These are phyloP conservation scores for Decorospora gaudefroyi DNA, from an alignment of 2,329 filamentous ascomycete species.

Conservation along the genomic window DNA sequence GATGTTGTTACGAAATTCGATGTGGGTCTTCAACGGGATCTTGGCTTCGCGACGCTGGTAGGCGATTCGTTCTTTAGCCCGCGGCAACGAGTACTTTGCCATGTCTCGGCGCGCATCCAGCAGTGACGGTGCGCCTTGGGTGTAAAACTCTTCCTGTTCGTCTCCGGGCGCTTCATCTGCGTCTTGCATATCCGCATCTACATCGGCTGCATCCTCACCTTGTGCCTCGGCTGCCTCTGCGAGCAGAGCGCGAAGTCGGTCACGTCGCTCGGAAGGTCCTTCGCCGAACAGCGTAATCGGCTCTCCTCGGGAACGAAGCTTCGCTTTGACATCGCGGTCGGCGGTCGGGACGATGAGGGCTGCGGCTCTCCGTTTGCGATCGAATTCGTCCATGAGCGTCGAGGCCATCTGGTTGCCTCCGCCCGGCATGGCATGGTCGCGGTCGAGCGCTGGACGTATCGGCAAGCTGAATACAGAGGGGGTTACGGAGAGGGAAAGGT, in stretches of 20 bases:
- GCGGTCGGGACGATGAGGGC: slow-evolving; percentile 92
- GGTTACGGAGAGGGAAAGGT: no score
- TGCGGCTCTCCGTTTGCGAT: slow-evolving; percentile 85
- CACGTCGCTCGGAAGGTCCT: slow-evolving; percentile 80
- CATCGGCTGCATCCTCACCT: slow-evolving; percentile 55
- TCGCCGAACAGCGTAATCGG: slow-evolving; percentile 95
- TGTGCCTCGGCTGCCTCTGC: slow-evolving; percentile 70
- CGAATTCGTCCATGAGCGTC: slow-evolving; percentile 83
- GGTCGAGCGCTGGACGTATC: slow-evolving; percentile 63
- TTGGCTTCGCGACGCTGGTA: slow-evolving; percentile 79
- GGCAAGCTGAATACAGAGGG: not conserved
- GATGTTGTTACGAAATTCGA: slow-evolving; percentile 86
- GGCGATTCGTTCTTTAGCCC: slow-evolving; percentile 75
- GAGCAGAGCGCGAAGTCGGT: slow-evolving; percentile 81
- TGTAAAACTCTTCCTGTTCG: slow-evolving; percentile 84
- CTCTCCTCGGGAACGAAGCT: slow-evolving; percentile 76
- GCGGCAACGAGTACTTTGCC: slow-evolving; percentile 79
- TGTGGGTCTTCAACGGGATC: slow-evolving; percentile 85
- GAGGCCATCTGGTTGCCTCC: slow-evolving; percentile 81
- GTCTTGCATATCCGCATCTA: slow-evolving; percentile 58
- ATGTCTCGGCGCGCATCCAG: slow-evolving; percentile 78
- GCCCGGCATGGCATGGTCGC: slow-evolving; percentile 79
- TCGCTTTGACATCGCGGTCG: slow-evolving; percentile 78
- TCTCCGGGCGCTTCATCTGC: slow-evolving; percentile 61
- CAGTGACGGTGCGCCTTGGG: slow-evolving; percentile 74